A percentile compares a stretch with the other conserved stretches of the same genome.
Evolutionary conservation across 2,329 filamentous ascomycete genomes (phyloP).

Genomic region (Hypoxylon sp.): DNA sequence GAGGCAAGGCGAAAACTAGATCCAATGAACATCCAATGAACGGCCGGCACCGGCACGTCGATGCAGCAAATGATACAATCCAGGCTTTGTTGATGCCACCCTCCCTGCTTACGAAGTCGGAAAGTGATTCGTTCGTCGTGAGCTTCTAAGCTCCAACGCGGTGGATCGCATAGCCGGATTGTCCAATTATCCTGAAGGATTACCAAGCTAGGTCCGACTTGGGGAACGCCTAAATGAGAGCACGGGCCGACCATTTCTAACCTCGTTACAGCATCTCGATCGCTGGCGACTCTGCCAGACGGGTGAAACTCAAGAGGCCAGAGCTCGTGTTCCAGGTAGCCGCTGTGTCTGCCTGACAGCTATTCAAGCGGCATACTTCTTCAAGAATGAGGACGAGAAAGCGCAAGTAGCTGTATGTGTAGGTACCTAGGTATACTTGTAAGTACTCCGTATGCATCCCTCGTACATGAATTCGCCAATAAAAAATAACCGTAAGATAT

Average conservation of each 20-base stretch:
- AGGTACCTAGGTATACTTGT: too few species aligned
- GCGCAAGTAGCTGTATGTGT: neutral
- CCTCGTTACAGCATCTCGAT: neutral
- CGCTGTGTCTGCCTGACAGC: neutral
- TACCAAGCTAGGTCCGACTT: conserved; percentile 2
- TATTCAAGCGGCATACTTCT: neutral
- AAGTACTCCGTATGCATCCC: neutral
- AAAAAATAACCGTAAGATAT: neutral
- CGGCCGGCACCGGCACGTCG: conserved; percentile 12
- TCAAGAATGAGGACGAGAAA: neutral
- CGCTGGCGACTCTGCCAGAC: neutral
- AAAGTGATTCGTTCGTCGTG: conserved; percentile 15
- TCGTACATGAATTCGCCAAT: neutral
- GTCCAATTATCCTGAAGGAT: conserved; percentile 8
- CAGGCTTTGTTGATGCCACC: conserved; percentile 14
- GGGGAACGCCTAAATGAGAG: neutral
- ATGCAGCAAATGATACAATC: conserved; percentile 27
- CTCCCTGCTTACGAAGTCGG: conserved; percentile 11
- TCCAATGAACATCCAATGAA: conserved; percentile 32
- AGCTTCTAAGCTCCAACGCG: conserved; percentile 2
- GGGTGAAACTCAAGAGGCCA: conserved; percentile 9
- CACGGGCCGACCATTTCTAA: conserved; percentile 2
- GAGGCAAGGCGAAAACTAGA: conserved; percentile 2
- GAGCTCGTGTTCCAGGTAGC: conserved; percentile 1
- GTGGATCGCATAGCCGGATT: conserved; percentile 11